Conservation (phyloP, 129 eudicot species). For the Helianthus annuus region HanXRQr2.0-SUNRISE NC_035440.2:89526539-89527038, state of each 20-base stretch:
- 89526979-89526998: too few species aligned
- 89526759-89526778: slow-evolving; percentile 6
- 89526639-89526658: background rate
- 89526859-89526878: too few species aligned
- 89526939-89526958: too few species aligned
- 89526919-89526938: too few species aligned
- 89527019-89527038: too few species aligned
- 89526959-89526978: too few species aligned
- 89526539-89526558: slow-evolving; percentile 91
- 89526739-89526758: background rate
- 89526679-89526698: background rate
- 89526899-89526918: too few species aligned
- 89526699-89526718: background rate
- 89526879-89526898: too few species aligned
- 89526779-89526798: background rate
- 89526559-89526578: slow-evolving; percentile 71
- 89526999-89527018: too few species aligned
- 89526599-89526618: slow-evolving; percentile 20
- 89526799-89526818: background rate
- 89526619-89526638: background rate
- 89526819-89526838: background rate
- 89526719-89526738: background rate
- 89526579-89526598: slow-evolving; percentile 7
- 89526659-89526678: background rate
- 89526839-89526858: too few species aligned